Percentiles rank a stretch among this genome's conserved stretches.
These are phyloP conservation scores for Gonium pectorale DNA, from an alignment of 139 green algal species.

Conservation along the genomic window DNA sequence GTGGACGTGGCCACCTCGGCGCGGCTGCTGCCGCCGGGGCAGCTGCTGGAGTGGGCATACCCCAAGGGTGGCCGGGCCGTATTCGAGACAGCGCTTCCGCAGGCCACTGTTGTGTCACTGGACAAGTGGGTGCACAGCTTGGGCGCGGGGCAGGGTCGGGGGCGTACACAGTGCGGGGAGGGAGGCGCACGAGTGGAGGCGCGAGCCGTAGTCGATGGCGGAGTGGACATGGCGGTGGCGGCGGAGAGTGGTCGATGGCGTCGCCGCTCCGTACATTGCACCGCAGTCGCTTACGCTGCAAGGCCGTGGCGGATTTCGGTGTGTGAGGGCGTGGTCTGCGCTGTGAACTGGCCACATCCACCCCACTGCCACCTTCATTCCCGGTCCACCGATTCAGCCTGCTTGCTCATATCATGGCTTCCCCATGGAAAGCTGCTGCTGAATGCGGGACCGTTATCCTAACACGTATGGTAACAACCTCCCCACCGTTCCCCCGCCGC, in stretches of 20 bases:
- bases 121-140: constrained; percentile 1
- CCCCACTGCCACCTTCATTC: background rate
- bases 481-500: background rate
- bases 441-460: background rate
- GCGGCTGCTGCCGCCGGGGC: background rate
- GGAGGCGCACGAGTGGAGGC: background rate
- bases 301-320: background rate
- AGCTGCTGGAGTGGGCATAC: constrained; percentile 1
- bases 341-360: background rate
- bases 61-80: background rate
- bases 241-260: background rate
- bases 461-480: background rate
- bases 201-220: too few species aligned
- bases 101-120: constrained; percentile 28
- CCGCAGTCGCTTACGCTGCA: too few species aligned
- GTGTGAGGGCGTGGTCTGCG: background rate
- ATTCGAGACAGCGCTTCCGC: constrained; percentile 28
- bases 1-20: background rate
- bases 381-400: background rate
- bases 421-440: too few species aligned
- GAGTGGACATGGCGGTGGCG: background rate
- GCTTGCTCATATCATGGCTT: background rate
- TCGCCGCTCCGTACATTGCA: too few species aligned
- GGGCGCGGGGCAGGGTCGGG: background rate
- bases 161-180: background rate